These are phyloP conservation scores for Zarea fungicola DNA, from an alignment of 2,329 filamentous ascomycete species.

Conservation along the genomic window DNA sequence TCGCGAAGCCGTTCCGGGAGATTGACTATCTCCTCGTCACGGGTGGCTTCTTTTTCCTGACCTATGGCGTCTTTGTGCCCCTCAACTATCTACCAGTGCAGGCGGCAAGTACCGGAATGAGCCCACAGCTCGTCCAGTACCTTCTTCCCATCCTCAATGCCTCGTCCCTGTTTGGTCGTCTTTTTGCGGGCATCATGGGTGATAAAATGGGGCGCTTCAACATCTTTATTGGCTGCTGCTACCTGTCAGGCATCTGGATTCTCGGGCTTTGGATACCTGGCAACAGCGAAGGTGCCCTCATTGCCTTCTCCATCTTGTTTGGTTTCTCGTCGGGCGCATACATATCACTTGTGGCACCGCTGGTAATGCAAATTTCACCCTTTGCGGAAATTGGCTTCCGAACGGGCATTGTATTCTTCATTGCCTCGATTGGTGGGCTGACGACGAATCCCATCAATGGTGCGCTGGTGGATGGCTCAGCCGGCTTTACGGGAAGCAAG, in stretches of 20 bases:
- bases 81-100: slow-evolving; percentile 25
- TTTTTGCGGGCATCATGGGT: slow-evolving; percentile 18
- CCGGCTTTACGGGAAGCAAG: slow-evolving; percentile 31
- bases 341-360: slow-evolving; percentile 26
- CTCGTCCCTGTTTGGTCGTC: slow-evolving; percentile 21
- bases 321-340: slow-evolving; percentile 32
- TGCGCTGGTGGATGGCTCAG: slow-evolving; percentile 28
- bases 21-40: slow-evolving; percentile 23
- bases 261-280: slow-evolving; percentile 35
- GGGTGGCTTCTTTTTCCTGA: slow-evolving; percentile 25
- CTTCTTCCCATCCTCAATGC: slow-evolving; percentile 23
- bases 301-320: slow-evolving; percentile 29
- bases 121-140: slow-evolving; percentile 17
- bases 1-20: slow-evolving; percentile 25
- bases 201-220: slow-evolving; percentile 26
- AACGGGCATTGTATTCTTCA: slow-evolving; percentile 40
- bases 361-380: slow-evolving; percentile 46
- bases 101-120: slow-evolving; percentile 19
- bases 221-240: slow-evolving; percentile 36
- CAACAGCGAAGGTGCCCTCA: slow-evolving; percentile 19
- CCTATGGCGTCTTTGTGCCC: slow-evolving; percentile 29
- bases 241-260: slow-evolving; percentile 28
- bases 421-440: slow-evolving; percentile 51
- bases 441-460: slow-evolving; percentile 54
- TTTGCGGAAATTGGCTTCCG: slow-evolving; percentile 46